Evolutionary conservation across 2,329 filamentous ascomycete genomes (phyloP).

Genomic region (Sclerotiophoma versabilis): DNA sequence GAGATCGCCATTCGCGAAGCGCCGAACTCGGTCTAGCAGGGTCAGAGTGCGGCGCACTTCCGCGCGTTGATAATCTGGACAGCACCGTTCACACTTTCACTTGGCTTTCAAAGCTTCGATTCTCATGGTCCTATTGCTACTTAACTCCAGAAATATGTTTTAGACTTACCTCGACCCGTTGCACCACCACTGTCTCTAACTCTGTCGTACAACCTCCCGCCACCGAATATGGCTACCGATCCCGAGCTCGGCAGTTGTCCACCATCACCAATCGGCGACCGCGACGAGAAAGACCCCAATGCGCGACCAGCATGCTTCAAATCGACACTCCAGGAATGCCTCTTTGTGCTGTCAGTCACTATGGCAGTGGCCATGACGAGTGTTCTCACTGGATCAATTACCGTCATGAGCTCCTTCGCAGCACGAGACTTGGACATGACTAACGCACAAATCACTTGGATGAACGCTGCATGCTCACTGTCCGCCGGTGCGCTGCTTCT

Average conservation of each 20-base stretch:
- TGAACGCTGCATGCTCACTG: conserved; percentile 68
- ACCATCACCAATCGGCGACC: conserved; percentile 31
- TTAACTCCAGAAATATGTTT: too few relatives aligned
- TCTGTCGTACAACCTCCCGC: neutral
- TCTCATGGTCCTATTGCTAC: too few relatives aligned
- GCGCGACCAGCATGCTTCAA: conserved; percentile 66
- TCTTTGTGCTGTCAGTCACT: conserved; percentile 71
- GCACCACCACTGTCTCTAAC: neutral
- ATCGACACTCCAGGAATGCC: conserved; percentile 67
- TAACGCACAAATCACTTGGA: conserved; percentile 72
- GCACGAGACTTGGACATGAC: conserved; percentile 67
- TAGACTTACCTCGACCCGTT: neutral
- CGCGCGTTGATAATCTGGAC: conserved; percentile 7
- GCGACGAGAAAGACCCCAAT: conserved; percentile 39
- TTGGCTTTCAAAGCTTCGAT: neutral
- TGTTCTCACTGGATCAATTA: conserved; percentile 65
- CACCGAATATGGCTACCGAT: conserved; percentile 21
- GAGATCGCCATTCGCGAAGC: conserved; percentile 2
- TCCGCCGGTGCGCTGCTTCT: conserved; percentile 70
- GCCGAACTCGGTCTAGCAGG: neutral
- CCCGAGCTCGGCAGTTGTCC: conserved; percentile 22
- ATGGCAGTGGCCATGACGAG: conserved; percentile 70
- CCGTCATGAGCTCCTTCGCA: conserved; percentile 69
- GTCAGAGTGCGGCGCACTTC: conserved; percentile 8
- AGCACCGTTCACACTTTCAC: neutral